Base-by-base conservation (phyloP, 2,329 filamentous ascomycete species). In the Pseudogymnoascus pannorum region DNA sequence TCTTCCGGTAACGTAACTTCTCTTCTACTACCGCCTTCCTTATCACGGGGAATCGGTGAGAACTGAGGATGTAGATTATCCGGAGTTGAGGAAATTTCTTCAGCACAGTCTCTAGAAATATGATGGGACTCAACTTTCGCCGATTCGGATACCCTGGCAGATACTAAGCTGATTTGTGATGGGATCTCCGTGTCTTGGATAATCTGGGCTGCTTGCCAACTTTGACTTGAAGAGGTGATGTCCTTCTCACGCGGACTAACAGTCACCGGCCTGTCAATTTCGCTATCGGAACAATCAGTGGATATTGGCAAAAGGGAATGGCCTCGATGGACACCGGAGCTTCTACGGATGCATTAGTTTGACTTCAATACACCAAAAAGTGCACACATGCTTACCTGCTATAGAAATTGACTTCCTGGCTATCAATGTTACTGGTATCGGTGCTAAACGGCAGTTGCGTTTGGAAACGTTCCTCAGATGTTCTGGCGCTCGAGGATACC, bases 121-220 rank as follows among this genome's bases (percentile, higher is more conserved):
- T 54, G 26, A 12, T 26, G 4, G 26, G 24, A 26, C 16, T 48
- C 42, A 3, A 24, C 12, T 48, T 26, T 14, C 8, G 12, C 16
- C 14, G 22, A 7, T 18, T 20, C 5, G 16, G 16, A 31, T 54
- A 18, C 24, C 48, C 20, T 54, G 48, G 9, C 8, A 31, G 26
- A 31, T 54, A 12, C 16, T 14, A 29, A 31, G 26, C 48, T 54
- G 26, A 5, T 7, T 18, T 54, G 48, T 54, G 48, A 54, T 54
- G 24, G 48, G 31, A 54, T 5, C 11, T 31, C 48, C 26, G 48
- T 18, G 24, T 54, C 48, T 31, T 54, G 48, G 48, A 31, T 26
- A 54, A 54, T 18, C 24, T 54, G 48, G 5, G 48, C 48, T 14
- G 48, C 48, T 54, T 54, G 48, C 48, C 48, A 54, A 31, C 48